Evolutionary conservation across 2,329 filamentous ascomycete species (phyloP), one percentile per base, ranked within the genome.

Genomic region (Pestalotiopsis sp.): DNA sequence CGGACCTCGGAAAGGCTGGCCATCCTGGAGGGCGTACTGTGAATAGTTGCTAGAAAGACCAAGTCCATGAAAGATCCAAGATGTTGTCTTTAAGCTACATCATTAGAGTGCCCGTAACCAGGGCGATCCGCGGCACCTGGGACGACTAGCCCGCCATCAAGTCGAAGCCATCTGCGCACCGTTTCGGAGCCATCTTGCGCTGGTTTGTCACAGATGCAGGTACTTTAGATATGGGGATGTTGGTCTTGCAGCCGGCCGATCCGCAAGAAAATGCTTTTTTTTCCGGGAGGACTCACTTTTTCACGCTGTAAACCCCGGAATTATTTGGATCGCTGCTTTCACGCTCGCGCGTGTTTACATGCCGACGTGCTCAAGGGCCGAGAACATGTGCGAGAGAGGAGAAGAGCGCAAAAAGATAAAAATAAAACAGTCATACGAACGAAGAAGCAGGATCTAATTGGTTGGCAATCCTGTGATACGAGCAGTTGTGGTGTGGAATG

Each of bases 141-240:
- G 45, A 20, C 31, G n/a, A 38, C 57, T 36, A 59, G 57, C 14
- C 57, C 17, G 23, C 23, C 12, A 13, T 59, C 25, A 31, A 59
- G 31, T 9, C 17, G 17, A 59, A 59, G 57, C 31, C 59, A 62
- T 36, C 27, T 62, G 25, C 23, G 36, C 17, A 38, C 59, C 36
- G 59, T 39, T 62, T 62, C 23, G 59, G 13, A n/a, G 59, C 59
- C 38, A 62, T 62, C 31, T 62, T 62, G 38, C 20, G 25, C 27
- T 62, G 59, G 59, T n/a, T 36, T 62, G 59, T 39, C 27, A 39
- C 59, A 62, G 31, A 36, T 31, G 59, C 59, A 7, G 57, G 57
- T 59, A 59, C 14, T 59, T 59, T 36, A 27, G 57, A 11, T 23
- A 23, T 23, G 20, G 20, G 20, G 20, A 23, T 9, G 11, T 23